Evolutionary conservation across 495 filamentous ascomycete genomes (phyloP), one percentile per base, ranked within the genome.

Genomic region (Penicillium fimorum): DNA sequence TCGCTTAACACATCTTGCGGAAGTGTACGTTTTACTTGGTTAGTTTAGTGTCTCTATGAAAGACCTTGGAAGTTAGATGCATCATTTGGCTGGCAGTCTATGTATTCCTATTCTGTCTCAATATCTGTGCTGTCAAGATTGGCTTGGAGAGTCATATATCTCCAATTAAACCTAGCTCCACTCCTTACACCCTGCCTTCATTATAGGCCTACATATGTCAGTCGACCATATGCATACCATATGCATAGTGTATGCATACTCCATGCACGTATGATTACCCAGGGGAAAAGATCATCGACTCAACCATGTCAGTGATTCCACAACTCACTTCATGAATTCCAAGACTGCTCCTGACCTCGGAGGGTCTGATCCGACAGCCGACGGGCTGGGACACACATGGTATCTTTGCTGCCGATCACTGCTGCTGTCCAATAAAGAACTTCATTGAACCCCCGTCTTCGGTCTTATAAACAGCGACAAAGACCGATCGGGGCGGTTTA

Each of bases 341-440:
- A 7, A 27, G 22, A 2, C 25, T 27, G 22, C 25, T 27, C 25
- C 25, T 27, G 4, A 0, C 25, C 25, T 27, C 25, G 25, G 25
- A 4, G 3, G 25, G 25, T 43, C 18, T 10, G 41, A 24, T 17
- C 1, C 22, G 22, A 24, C 6, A 22, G 13, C 22, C 25, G 35
- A 38, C 25, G 17, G n/a, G 18, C 27, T 17, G n/a, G 32, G 18
- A 32, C 45, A n/a, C 32, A 22, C 17, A 22, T 20, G 6, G 18
- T 43, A 43, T n/a, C 43, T n/a, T 1, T 47, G 45, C 17, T 12
- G 27, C 27, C 47, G 47, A 50, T 40, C 47, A 50, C 20, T 12
- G 6, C 32, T 27, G n/a, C 33, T 17, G 1, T 20, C 47, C 47
- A 40, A 40, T 40, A 5, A 40, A 15, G 35, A 27, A 30, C 1